Evolutionary conservation across 2,329 filamentous ascomycete genomes (phyloP), one percentile per base, ranked within the genome.

Genomic region (Chrysosporium keratinophilum): DNA sequence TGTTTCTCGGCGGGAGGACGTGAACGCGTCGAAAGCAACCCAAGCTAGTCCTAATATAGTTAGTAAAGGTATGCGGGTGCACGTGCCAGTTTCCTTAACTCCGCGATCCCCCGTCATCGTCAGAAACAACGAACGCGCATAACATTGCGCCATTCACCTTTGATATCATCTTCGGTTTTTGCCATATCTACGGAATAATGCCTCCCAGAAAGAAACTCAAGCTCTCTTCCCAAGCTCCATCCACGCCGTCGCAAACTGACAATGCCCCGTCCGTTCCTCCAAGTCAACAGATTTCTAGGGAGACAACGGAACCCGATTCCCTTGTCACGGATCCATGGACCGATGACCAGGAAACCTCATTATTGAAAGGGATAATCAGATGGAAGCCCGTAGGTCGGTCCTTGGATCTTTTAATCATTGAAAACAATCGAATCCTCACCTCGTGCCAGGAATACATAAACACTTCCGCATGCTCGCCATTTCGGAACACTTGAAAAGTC

Each of bases 381-480:
- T 95, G 87, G 85, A 98, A 98, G 67, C 93, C 93, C n/a, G 91
- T 91, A 40, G 91, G 89, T 88, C 66, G 60, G 70, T 68, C 55
- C 49, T 54, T 54, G 10, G 3, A 28, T 6, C 33, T 5, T 12
- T 14, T 28, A n/a, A 31, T 11, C 10, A 19, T 5, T 33, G 7
- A 19, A 34, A 35, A 6, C 23, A 19, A 12, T 23, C 7, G 23
- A 53, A 34, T 19, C 11, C 34, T 34, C 23, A 47, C 31, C 10
- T n/a, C 15, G 28, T 42, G 14, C 6, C 59, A 87, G 87, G 89
- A 57, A 87, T 95, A 78, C 89, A 95, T 73, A 94, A 91, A 67
- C 88, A 95, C 69, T 95, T 95, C 66, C 84, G 88, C 56, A 90
- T 96, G 78, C 82, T 95, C 58, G 83, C 88, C 7, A 88, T 96